Evolutionary conservation across 768 basidiomycete species (phyloP), one percentile per base, ranked within the genome.

Genomic region (Tulasnella sp.): DNA sequence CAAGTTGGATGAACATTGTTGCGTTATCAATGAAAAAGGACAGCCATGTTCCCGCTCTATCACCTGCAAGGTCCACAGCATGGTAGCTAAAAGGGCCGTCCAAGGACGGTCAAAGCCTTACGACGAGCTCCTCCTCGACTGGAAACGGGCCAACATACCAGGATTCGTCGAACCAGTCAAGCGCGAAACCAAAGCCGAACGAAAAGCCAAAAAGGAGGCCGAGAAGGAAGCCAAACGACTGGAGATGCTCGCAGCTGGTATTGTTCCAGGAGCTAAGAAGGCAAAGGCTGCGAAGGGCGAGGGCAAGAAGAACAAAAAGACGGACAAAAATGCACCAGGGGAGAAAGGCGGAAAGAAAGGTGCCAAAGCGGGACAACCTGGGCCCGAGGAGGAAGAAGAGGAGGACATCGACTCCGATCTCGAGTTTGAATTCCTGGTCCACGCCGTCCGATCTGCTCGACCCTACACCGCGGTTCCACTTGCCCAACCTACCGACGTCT

Each of bases 1-100:
- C 49, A 85, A 97, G 69, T 81, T 82, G 62, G 89, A 96, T 72
- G 82, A 79, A 56, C 92, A 96, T 62, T 98, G 94, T 64, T 92
- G 94, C 49, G 94, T 98, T 35, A 94, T 96, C 68, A 97, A 94
- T 71, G 92, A 94, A 71, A 96, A 96, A 69, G 78, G 78, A 41
- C 72, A 90, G 6, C 91, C 89, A 0, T 99, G 94, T 67, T 90
- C 91, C 11, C 86, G 94, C 25, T 91, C 91, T 6, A 77, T 99
- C 35, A 97, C 94, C 0, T 99, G 94, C 74, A 99, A 99, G 70
- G 90, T 94, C 4, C 94, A 99, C 67, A 85, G 89, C 2, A 94
- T 99, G 84, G 90, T 90, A 12, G 86, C 90, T 9, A 99, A 99
- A 69, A 85, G 94, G 15, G 80, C 86, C 7, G 93, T 99, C 1